Percentiles rank a stretch among this genome's conserved stretches.
Conservation (phyloP, 495 filamentous ascomycete species). For the Aspergillus egyptiacus region DNA sequence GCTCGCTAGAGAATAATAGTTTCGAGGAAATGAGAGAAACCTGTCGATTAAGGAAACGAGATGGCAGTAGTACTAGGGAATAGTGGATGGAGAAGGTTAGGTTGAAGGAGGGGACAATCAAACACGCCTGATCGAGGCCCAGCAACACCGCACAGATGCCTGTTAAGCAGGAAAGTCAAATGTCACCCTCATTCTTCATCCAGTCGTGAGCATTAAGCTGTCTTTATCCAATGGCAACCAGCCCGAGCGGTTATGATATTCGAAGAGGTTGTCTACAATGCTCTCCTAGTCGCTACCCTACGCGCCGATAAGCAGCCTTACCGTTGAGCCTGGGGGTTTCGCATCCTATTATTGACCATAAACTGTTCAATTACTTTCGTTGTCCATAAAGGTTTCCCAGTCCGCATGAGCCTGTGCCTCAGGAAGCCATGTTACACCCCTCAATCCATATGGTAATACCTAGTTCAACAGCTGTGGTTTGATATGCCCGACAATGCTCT, state of each 20-base stretch:
- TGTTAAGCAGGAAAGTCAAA: not conserved
- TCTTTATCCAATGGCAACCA: conserved; percentile 6
- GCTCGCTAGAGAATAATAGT: not conserved
- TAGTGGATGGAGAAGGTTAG: not conserved
- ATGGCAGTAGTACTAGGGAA: too few relatives aligned
- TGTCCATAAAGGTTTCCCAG: not conserved
- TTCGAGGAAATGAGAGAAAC: not conserved
- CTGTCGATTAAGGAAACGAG: not conserved
- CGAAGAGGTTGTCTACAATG: conserved; percentile 1
- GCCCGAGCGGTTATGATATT: conserved; percentile 3
- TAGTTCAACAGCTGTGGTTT: not conserved
- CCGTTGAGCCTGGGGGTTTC: not conserved
- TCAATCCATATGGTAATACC: conserved; percentile 6
- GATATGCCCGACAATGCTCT: conserved; percentile 6
- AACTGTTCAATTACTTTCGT: not conserved
- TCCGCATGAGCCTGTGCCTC: not conserved
- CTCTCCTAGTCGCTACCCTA: conserved; percentile 8
- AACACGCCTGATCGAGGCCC: not conserved
- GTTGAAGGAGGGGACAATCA: not conserved
- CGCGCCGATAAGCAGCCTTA: conserved; percentile 11
- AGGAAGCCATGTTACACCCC: conserved; percentile 10
- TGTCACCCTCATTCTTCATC: not conserved
- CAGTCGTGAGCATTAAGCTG: not conserved
- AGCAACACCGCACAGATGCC: not conserved
- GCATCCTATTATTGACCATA: conserved; percentile 14